Evolutionary conservation across 257 asterid species (phyloP), one percentile per base, ranked within the genome.

Genomic region (Solanum lignicaule): DNA sequence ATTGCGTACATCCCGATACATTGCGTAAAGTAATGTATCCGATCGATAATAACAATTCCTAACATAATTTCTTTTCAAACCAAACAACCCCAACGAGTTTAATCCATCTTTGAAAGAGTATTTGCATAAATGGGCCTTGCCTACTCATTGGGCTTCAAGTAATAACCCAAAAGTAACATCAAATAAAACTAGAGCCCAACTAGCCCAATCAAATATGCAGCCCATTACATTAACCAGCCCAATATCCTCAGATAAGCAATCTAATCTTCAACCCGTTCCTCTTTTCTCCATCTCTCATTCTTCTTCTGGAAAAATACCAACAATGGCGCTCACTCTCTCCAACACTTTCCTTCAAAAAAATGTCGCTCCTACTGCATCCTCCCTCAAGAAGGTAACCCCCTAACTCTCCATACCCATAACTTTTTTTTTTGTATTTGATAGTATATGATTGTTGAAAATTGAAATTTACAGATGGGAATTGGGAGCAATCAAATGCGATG

Each of bases 301-400:
- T 16, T 66, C 1, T 35, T 10, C 55, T 6, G 66, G 1, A 83
- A 68, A 25, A 83, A 48, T n/a, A 55, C 82, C 88, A 48, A 81
- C 76, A 90, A 96, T 95, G 99, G 96, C 95, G 89, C 92, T 94
- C 84, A 20, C 93, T 87, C 94, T 96, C 82, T 89, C 98, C 92
- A 94, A 91, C 88, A 85, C 96, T 16, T 94, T 94, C 86, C 94
- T 96, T 92, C 90, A 86, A 87, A 91, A 86, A 76, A 91, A 87
- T 92, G 91, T 89, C 84, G 31, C 93, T 6, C 87, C 92, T 39
- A 88, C 95, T 13, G 41, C 88, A 5, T 35, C 25, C 39, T 90
- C 96, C 68, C 82, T 86, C 89, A 35, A 86, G 35, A 95, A 93
- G 97, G 99, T 93, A 58, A 91, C 48, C 15, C 11, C 43, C 72